Evolutionary conservation across 371 early-diverging fungal species (phyloP), one percentile per base, ranked within the genome.

Genomic region (Chytridiales sp.): DNA sequence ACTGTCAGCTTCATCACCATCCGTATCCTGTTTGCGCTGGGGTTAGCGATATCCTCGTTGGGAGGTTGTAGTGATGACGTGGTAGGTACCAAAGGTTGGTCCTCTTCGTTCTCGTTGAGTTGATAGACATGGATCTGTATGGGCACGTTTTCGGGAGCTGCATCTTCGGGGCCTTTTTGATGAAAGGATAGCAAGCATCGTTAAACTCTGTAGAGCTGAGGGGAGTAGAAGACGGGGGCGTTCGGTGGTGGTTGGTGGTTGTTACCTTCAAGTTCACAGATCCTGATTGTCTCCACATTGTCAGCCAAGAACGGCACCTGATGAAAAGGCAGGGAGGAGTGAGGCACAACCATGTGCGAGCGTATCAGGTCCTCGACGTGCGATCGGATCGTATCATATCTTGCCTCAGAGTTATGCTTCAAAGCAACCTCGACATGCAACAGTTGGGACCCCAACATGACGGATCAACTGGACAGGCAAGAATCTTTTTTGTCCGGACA

Each of bases 401-500:
- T 58, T 13, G 65, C 68, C 8, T 57, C 65, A 1, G 57, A 50
- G 2, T 34, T 22, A 4, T 50, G 31, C 11, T 48, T 38, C 35
- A 67, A 60, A 27, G 62, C 51, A 22, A 53, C 67, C 55, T 71
- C 72, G 44, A 71, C 65, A 32, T 58, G 59, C 31, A 58, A 36
- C 38, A 38, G 8, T 38, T 38, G 17, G 38, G 17, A 38, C n/a
- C n/a, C n/a, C n/a, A n/a, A n/a, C n/a, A n/a, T n/a, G n/a, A n/a
- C n/a, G n/a, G n/a, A n/a, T n/a, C n/a, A n/a, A n/a, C n/a, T n/a
- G n/a, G n/a, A n/a, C n/a, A n/a, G n/a, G n/a, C n/a, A n/a, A n/a
- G n/a, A n/a, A n/a, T n/a, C n/a, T n/a, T n/a, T n/a, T n/a, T n/a
- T n/a, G n/a, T n/a, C n/a, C n/a, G n/a, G n/a, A n/a, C n/a, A n/a